These are phyloP conservation scores for Exophiala sideris DNA, from an alignment of 2,329 filamentous ascomycete species.

Conservation along the genomic window DNA sequence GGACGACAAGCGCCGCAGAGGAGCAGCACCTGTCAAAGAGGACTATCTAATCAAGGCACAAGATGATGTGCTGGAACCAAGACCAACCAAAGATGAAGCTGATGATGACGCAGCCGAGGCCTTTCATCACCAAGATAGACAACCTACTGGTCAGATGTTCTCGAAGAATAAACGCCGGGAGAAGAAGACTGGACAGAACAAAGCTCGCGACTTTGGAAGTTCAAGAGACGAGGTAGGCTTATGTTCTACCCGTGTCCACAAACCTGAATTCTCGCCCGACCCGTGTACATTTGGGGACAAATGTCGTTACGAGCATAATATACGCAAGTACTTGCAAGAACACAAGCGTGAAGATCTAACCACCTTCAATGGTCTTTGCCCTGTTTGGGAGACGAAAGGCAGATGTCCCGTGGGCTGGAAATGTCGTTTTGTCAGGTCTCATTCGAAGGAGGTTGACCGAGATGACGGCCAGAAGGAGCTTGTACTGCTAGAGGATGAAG, in stretches of 20 bases:
- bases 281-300: slow-evolving; percentile 74
- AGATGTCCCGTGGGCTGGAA: slow-evolving; percentile 86
- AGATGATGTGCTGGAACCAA: slow-evolving; percentile 26
- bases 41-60: slow-evolving; percentile 53
- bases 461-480: slow-evolving; percentile 82
- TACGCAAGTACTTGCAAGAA: slow-evolving; percentile 78
- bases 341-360: slow-evolving; percentile 76
- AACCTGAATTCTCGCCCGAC: slow-evolving; percentile 74
- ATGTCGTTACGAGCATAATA: slow-evolving; percentile 78
- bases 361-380: slow-evolving; percentile 74
- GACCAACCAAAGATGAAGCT: slow-evolving; percentile 35
- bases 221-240: slow-evolving; percentile 74
- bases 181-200: slow-evolving; percentile 75
- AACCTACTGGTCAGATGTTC: slow-evolving; percentile 35
- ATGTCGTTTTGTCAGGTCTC: slow-evolving; percentile 83
- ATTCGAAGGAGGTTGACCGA: slow-evolving; percentile 74
- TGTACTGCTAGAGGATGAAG: slow-evolving; percentile 59
- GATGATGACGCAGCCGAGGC: slow-evolving; percentile 61
- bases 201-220: slow-evolving; percentile 72
- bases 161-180: slow-evolving; percentile 52
- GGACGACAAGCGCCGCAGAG: slow-evolving; percentile 45
- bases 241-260: slow-evolving; percentile 69
- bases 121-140: slow-evolving; percentile 44
- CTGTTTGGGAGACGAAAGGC: slow-evolving; percentile 72
- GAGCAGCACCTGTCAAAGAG: slow-evolving; percentile 67